Base-by-base conservation (phyloP, 768 basidiomycete genomes). In the Lentinula edodes region DNA sequence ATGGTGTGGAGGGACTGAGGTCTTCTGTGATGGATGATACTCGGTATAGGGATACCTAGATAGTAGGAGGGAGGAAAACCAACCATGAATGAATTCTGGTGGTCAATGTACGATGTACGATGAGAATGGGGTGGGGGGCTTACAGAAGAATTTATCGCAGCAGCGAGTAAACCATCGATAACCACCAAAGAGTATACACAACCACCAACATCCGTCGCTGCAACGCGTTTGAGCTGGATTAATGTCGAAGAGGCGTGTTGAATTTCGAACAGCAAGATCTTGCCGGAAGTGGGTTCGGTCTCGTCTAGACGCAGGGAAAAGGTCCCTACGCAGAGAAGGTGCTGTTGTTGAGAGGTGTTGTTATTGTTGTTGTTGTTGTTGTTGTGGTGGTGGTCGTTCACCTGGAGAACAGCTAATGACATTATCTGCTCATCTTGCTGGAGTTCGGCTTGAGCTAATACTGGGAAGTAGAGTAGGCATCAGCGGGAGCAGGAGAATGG, bases 91-190 rank as follows among this genome's bases (percentile, higher is more conserved):
- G n/a, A n/a, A n/a, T n/a, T 41, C 50, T 8, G 15, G 5, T 38
- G 45, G 10, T 34, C 18, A 15, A 57, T 3, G 10, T 38, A 42
- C 8, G n/a, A n/a, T n/a, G n/a, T n/a, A n/a, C n/a, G n/a, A n/a
- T n/a, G n/a, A n/a, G n/a, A 35, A 39, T 9, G 38, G 0, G 28
- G 3, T 28, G 28, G 28, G 3, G 3, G 20, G 76, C 88, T 39
- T 66, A 94, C 93, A 6, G 88, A 81, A 5, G 90, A 86, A 67
- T 93, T 92, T 46, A 93, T 80, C 0, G 90, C 87, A 7, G 84
- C 89, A 1, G 85, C 82, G 46, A 94, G 72, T 59, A 79, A 73
- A 36, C 78, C 80, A 4, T 72, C 53, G 6, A 84, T 70, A 15
- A 73, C 72, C 0, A 80, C 76, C 20, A 94, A 65, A 1, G 86